phyloP scores from a whole-genome alignment of 2,329 filamentous ascomycete genomes.

The Zasmidium cellare region DNA sequence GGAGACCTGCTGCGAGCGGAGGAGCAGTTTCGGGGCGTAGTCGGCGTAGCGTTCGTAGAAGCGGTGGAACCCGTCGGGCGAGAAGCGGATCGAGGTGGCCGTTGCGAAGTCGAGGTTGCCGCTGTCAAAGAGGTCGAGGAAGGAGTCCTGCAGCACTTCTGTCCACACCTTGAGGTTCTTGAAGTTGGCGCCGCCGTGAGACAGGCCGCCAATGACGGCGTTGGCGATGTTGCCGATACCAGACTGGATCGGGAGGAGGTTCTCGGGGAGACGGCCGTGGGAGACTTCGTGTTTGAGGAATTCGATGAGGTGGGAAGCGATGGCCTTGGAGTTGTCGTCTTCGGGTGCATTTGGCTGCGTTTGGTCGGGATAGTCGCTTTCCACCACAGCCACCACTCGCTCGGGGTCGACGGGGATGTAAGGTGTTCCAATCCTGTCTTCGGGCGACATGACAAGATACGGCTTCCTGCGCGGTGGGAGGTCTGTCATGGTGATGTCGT shows the following conservation, averaged over 20 bases:
- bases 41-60: slow-evolving; percentile 85
- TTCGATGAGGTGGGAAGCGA: slow-evolving; percentile 79
- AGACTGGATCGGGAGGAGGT: slow-evolving; percentile 78
- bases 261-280: slow-evolving; percentile 73
- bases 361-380: slow-evolving; percentile 79
- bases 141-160: slow-evolving; percentile 88
- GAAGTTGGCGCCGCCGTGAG: slow-evolving; percentile 73
- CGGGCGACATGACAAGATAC: slow-evolving; percentile 79
- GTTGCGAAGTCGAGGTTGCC: slow-evolving; percentile 87
- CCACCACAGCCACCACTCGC: slow-evolving; percentile 79
- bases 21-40: slow-evolving; percentile 78
- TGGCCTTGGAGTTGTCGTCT: slow-evolving; percentile 70
- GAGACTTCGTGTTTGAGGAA: slow-evolving; percentile 82
- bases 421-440: slow-evolving; percentile 81
- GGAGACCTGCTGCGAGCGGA: slow-evolving; percentile 83
- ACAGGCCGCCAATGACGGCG: slow-evolving; percentile 81
- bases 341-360: slow-evolving; percentile 74
- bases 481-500: slow-evolving; percentile 90
- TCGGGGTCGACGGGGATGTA: slow-evolving; percentile 83
- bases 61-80: slow-evolving; percentile 83
- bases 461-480: slow-evolving; percentile 79
- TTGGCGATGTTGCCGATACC: slow-evolving; percentile 94
- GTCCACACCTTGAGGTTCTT: slow-evolving; percentile 90
- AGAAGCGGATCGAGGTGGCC: slow-evolving; percentile 86
- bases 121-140: slow-evolving; percentile 88